Evolutionary conservation across 805 yeast genomes (phyloP).

Genomic region (Wickerhamiella musiphila): DNA sequence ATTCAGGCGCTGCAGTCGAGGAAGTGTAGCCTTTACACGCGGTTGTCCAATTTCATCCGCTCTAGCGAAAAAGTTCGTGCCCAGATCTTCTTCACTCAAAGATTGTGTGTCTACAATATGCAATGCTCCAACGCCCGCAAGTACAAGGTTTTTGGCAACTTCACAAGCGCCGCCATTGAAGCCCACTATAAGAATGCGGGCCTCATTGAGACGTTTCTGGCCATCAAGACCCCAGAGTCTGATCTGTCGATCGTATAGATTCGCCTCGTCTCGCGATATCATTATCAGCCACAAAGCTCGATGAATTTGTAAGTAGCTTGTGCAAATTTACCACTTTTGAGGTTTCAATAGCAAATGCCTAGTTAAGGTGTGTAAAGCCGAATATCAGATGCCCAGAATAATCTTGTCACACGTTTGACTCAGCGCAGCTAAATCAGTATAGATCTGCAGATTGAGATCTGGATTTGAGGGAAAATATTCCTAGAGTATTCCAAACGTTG

Average conservation of each 20-base stretch:
- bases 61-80: slow-evolving; percentile 45
- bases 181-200: slow-evolving; percentile 53
- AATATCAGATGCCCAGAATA: no score
- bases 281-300: no score
- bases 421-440: no score
- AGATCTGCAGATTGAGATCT: no score
- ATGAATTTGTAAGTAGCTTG: no score
- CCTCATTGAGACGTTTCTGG: slow-evolving; percentile 55
- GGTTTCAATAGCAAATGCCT: no score
- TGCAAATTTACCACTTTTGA: no score
- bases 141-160: slow-evolving; percentile 53
- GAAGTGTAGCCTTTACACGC: slow-evolving; percentile 29
- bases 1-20: slow-evolving; percentile 54
- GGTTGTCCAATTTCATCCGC: slow-evolving; percentile 27
- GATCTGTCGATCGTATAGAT: slow-evolving; percentile 80
- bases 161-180: slow-evolving; percentile 68
- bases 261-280: slow-evolving; percentile 12
- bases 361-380: no score
- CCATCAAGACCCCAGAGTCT: slow-evolving; percentile 94
- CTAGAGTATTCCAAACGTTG: no score
- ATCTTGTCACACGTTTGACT: no score
- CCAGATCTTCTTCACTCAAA: slow-evolving; percentile 30
- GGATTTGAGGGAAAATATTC: no score
- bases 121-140: slow-evolving; percentile 55
- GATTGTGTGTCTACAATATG: slow-evolving; percentile 35